Conservation (phyloP, 495 filamentous ascomycete species). For the Amniculicola lignicola region DNA sequence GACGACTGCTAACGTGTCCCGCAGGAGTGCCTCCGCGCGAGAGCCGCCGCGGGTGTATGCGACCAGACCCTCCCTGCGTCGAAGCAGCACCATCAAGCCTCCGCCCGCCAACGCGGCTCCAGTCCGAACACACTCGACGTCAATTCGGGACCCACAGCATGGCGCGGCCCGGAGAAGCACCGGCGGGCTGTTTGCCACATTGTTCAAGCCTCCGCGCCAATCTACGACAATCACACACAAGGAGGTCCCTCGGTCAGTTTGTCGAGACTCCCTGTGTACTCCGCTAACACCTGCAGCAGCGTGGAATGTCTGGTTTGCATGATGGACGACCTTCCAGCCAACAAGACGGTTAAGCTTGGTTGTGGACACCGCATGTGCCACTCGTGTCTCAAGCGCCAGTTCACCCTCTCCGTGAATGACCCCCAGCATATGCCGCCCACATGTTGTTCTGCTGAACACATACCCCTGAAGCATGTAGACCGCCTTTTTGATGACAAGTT, state of each 20-base stretch:
- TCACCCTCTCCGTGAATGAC: conserved; percentile 68
- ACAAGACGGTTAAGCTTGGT: conserved; percentile 62
- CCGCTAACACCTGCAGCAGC: conserved; percentile 40
- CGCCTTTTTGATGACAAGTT: conserved; percentile 67
- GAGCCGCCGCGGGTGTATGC: conserved; percentile 24
- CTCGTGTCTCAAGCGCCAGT: conserved; percentile 66
- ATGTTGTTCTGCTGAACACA: conserved; percentile 69
- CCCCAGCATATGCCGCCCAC: conserved; percentile 75
- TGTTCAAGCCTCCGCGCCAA: conserved; percentile 25
- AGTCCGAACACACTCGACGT: conserved; percentile 2
- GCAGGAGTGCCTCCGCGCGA: conserved; percentile 25
- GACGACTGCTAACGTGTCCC: conserved; percentile 3
- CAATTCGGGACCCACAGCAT: conserved; percentile 5
- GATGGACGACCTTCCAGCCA: conserved; percentile 56
- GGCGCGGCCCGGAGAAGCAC: conserved; percentile 13
- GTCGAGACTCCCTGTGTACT: too few species aligned
- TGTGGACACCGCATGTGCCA: conserved; percentile 79
- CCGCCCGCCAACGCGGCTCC: conserved; percentile 14
- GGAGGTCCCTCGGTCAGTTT: conserved; percentile 16
- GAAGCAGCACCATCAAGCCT: conserved; percentile 23
- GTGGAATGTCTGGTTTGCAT: conserved; percentile 68
- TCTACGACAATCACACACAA: conserved; percentile 15
- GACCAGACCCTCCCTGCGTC: conserved; percentile 25
- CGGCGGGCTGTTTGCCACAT: conserved; percentile 26
- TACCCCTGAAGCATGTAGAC: conserved; percentile 72